Conservation (phyloP, 306 rosid genomes). For the Castanea mollissima region DNA sequence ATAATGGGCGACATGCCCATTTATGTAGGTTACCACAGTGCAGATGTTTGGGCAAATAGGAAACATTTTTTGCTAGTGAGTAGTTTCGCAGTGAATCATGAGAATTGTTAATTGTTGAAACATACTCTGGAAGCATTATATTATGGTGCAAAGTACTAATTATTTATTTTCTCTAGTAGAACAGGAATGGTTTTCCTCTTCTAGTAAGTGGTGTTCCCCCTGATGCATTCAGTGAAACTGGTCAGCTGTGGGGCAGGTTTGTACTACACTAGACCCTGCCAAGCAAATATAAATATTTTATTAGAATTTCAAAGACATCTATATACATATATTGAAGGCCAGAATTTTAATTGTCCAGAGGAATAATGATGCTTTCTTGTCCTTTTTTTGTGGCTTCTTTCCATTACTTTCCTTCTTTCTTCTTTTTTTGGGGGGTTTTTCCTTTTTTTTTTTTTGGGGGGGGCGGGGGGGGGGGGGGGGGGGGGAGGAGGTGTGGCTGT, state of each 20-base stretch:
- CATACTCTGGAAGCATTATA: conserved; percentile 3
- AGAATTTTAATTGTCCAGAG: neutral
- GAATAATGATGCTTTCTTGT: neutral
- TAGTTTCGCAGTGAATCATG: conserved; percentile 18
- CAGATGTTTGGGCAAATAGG: conserved; percentile 99
- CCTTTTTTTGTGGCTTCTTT: neutral
- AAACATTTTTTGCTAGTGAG: conserved; percentile 80
- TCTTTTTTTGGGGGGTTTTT: neutral
- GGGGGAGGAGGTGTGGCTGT: too few species aligned
- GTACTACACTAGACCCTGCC: neutral
- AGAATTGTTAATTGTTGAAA: conserved; percentile 17
- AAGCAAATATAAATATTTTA: neutral
- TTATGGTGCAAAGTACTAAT: conserved; percentile 14
- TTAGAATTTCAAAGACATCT: neutral
- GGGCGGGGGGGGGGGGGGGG: neutral
- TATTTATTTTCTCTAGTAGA: conserved; percentile 48
- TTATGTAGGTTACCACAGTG: conserved; percentile 97
- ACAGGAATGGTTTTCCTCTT: conserved; percentile 78
- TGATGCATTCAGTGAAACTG: conserved; percentile 95
- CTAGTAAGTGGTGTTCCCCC: conserved; percentile 97
- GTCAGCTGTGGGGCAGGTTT: conserved; percentile 98
- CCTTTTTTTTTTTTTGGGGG: neutral
- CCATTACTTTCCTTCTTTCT: neutral
- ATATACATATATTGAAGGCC: neutral
- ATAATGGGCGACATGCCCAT: conserved; percentile 99